Evolutionary conservation across 2,329 filamentous ascomycete species (phyloP), one percentile per base, ranked within the genome.

Genomic region (Diaporthe caulivora): DNA sequence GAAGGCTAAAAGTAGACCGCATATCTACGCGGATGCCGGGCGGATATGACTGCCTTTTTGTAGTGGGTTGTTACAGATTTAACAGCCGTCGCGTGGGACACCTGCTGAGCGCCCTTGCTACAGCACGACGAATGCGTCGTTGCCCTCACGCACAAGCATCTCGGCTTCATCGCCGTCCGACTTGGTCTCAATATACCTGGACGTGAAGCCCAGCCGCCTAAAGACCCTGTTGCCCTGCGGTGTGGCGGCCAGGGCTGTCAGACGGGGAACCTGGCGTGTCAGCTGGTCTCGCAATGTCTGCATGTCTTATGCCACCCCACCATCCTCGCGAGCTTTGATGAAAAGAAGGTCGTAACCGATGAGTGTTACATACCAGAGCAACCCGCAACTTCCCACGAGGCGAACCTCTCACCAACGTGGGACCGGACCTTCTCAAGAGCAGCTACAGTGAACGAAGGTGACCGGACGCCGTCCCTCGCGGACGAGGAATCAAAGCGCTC

Each of bases 181-280:
- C 31, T 67, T 70, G 26, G 34, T 49, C 58, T 58, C 54, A 34
- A 72, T n/a, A 9, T 54, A 68, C 55, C 34, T 74, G 3, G 37
- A 60, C 13, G 60, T 42, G 54, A 75, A 75, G 24, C 71, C 67
- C 15, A 42, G 34, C 42, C 73, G 62, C 67, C 34, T 70, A 44
- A 75, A 75, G 26, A 60, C 73, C 40, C 37, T 69, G 24, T 69
- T 72, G 4, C 73, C 73, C 24, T 69, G 44, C 9, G 42, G 31
- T 0, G 71, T 73, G 37, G 58, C 73, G 8, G 73, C 73, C 58
- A 75, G 71, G 18, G 73, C 73, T 75, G 29, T 5, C 15, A 55
- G 17, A 37, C 17, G 6, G 37, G 3, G 3, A 21, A 18, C 55
- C 44, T 29, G 5, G n/a, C 9, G 53, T 49, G 53, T 72, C 58